Evolutionary conservation across 805 yeast genomes (phyloP), one percentile per base, ranked within the genome.

Genomic region (Candida michaelii): DNA sequence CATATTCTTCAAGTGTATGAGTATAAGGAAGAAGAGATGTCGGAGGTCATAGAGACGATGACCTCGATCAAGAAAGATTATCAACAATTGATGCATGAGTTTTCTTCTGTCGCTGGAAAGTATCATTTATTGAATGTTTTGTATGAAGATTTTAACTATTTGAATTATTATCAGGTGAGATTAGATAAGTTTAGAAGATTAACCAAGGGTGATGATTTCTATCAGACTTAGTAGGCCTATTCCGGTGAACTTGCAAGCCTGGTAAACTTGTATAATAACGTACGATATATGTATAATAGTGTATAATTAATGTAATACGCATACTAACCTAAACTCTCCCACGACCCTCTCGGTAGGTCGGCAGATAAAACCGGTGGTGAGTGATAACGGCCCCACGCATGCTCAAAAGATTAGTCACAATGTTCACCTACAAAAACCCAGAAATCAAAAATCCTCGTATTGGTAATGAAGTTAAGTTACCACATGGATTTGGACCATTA

Each of bases 401-500:
- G 36, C n/a, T 33, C 13, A 33, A 23, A 33, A 32, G 35, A 32
- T 23, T 33, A 9, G 13, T 11, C 18, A n/a, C 13, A 12, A 39
- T 39, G 42, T 25, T 30, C 12, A 29, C 45, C 6, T 42, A 42
- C 15, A 42, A 24, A 21, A 42, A 43, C 27, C 46, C 46, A 7
- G 46, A 43, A 16, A 32, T 43, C 15, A 10, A 3, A 2, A 27
- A 40, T 11, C 40, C 46, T 8, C 44, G 33, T 16, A 53, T 52
- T 4, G 63, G 63, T 11, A 34, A 39, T 25, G 29, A 29, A 10
- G 71, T 64, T 3, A 42, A 43, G 8, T 52, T 66, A 23, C 59
- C 59, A 8, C 59, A 40, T 40, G 71, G 71, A 4, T 57, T 50
- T 47, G 71, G 71, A 1, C 71, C 71, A 3, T 15, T 64, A 9